Percentiles rank a stretch among this genome's conserved stretches.
Conservation (phyloP, 768 basidiomycete species). For the Phanerodontia chrysosporium region DNA sequence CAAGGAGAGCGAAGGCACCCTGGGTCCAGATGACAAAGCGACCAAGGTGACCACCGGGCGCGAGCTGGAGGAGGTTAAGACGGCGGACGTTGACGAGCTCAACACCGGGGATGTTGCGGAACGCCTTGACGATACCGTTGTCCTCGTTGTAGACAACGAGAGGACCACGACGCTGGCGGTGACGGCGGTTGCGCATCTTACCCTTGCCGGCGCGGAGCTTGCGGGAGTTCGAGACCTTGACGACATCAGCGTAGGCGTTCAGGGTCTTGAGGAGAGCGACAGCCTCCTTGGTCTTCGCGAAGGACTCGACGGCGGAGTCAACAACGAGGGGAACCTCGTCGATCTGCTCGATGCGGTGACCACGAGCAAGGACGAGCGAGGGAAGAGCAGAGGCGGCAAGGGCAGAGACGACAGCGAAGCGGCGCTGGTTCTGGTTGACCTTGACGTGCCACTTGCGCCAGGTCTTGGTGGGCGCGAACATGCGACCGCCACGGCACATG, state of each 20-base stretch:
- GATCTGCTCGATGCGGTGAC: constrained; percentile 97
- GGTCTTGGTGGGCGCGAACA: constrained; percentile 99
- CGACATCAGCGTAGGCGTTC: constrained; percentile 86
- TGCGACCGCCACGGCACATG: constrained; percentile 99
- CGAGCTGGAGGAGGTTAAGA: constrained; percentile 97
- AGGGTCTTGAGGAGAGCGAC: constrained; percentile 88
- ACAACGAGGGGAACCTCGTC: constrained; percentile 96
- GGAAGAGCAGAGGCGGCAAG: constrained; percentile 97
- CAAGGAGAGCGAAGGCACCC: constrained; percentile 86
- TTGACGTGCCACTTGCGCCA: constrained; percentile 99
- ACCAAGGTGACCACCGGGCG: constrained; percentile 98
- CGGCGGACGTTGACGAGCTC: constrained; percentile 92
- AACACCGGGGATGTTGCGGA: constrained; percentile 98
- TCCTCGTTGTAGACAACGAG: constrained; percentile 97
- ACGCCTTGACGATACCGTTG: constrained; percentile 95
- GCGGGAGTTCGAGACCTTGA: constrained; percentile 96
- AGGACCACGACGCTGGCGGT: constrained; percentile 96
- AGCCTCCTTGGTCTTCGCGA: constrained; percentile 96
- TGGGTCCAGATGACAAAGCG: constrained; percentile 99
- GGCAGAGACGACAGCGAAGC: constrained; percentile 96
- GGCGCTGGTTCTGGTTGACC: constrained; percentile 98
- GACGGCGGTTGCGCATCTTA: constrained; percentile 93
- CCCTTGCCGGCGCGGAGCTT: constrained; percentile 97
- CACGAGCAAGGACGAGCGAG: constrained; percentile 97
- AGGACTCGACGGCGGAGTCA: constrained; percentile 71